A percentile compares a stretch with the other conserved stretches of the same genome.
phyloP scores from a whole-genome alignment of 129 eudicot genomes.

The Centella asiatica region DNA sequence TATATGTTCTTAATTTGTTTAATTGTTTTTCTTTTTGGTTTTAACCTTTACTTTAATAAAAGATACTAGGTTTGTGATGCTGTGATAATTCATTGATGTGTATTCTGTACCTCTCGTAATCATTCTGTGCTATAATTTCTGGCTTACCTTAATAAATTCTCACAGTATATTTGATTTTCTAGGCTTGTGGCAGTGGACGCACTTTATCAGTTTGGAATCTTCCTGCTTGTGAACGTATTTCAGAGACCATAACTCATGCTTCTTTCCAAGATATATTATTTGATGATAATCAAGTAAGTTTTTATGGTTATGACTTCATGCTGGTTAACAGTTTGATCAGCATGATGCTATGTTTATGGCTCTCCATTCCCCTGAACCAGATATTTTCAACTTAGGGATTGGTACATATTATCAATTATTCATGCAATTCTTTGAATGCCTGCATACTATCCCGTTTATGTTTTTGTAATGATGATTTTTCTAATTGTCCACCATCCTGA shows the following conservation, averaged over 20 bases:
- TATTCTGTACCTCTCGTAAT: too few species aligned
- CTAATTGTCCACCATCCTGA: too few species aligned
- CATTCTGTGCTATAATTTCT: too few species aligned
- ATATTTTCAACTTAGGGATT: not conserved
- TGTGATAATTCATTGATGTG: too few species aligned
- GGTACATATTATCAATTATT: too few species aligned
- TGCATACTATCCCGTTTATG: too few species aligned
- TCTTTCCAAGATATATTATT: conserved; percentile 72
- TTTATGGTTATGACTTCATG: conserved; percentile 11
- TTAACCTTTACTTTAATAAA: too few species aligned
- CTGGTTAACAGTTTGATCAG: not conserved
- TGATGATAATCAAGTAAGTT: conserved; percentile 75
- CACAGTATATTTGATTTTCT: conserved; percentile 4
- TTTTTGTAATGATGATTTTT: too few species aligned
- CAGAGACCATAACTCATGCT: conserved; percentile 39
- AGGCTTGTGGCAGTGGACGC: conserved; percentile 87
- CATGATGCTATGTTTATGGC: not conserved
- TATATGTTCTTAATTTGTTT: not conserved
- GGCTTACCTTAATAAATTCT: not conserved
- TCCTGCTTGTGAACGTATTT: conserved; percentile 71
- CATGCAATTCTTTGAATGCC: too few species aligned
- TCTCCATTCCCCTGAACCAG: not conserved
- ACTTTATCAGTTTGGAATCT: conserved; percentile 83
- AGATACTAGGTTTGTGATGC: too few species aligned
- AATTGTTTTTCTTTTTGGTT: too few species aligned